Conservation (phyloP, 139 green algal genomes). For the Coccomyxa sp. region DNA sequence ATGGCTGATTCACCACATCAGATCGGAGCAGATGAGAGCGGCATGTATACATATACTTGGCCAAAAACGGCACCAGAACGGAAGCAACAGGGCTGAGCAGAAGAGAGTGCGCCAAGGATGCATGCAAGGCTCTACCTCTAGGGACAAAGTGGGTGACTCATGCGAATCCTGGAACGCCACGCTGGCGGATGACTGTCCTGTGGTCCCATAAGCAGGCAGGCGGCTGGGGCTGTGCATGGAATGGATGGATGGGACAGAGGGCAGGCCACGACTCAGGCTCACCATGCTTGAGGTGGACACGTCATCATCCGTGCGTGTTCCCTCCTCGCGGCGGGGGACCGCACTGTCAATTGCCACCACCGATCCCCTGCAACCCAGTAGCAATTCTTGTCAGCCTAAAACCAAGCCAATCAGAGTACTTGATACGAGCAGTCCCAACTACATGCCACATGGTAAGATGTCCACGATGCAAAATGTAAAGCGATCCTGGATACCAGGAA, state of each 20-base stretch:
- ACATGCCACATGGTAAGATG: not conserved
- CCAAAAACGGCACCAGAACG: not conserved
- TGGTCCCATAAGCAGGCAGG: not conserved
- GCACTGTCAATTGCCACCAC: constrained; percentile 43
- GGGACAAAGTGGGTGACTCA: too few relatives aligned
- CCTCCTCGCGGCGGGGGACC: constrained; percentile 21
- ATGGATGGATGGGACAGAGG: not conserved
- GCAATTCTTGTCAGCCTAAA: not conserved
- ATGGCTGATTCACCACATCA: not conserved
- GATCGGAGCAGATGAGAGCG: too few relatives aligned
- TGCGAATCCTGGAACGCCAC: too few relatives aligned
- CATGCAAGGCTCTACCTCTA: too few relatives aligned
- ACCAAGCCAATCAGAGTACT: too few relatives aligned
- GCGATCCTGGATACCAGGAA: not conserved
- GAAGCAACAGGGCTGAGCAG: not conserved
- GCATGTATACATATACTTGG: not conserved
- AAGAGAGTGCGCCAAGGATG: not conserved
- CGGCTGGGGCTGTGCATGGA: not conserved
- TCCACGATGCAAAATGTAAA: not conserved
- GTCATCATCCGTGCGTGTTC: not conserved
- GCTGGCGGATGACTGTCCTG: too few relatives aligned
- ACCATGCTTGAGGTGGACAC: not conserved
- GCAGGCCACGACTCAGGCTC: not conserved
- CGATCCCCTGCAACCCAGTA: constrained; percentile 13
- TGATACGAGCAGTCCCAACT: not conserved